A percentile compares a stretch with the other conserved stretches of the same genome.
These are phyloP conservation scores for Xylaria flabelliformis DNA, from an alignment of 495 filamentous ascomycete species.

Conservation along the genomic window DNA sequence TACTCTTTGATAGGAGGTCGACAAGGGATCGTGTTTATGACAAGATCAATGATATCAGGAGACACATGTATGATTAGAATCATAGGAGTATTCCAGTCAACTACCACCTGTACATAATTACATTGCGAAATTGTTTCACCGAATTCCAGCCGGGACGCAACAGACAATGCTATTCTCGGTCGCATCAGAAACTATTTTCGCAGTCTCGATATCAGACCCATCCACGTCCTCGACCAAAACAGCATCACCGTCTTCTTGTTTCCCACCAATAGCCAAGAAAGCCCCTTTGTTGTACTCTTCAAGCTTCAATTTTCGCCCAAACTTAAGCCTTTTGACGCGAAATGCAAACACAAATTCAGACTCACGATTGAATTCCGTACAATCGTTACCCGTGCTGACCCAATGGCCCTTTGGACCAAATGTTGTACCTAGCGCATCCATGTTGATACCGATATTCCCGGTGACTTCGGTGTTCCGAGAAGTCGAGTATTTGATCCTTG, in stretches of 20 bases:
- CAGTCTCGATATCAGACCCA: slow-evolving; percentile 2
- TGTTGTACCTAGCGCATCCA: not conserved
- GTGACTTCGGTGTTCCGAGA: not conserved
- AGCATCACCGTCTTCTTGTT: not conserved
- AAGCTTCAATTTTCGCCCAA: not conserved
- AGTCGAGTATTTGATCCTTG: not conserved
- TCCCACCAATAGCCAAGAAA: not conserved
- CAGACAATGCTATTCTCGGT: slow-evolving; percentile 7
- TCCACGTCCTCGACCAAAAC: slow-evolving; percentile 10
- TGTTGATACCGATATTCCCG: not conserved
- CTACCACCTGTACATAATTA: not conserved
- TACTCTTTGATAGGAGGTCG: slow-evolving; percentile 36
- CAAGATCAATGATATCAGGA: slow-evolving; percentile 18
- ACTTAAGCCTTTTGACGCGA: slow-evolving; percentile 4
- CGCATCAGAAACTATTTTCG: not conserved
- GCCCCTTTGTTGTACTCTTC: slow-evolving; percentile 7
- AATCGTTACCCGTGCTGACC: not conserved
- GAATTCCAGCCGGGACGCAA: not conserved
- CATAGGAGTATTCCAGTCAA: not conserved
- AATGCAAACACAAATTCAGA: slow-evolving; percentile 8
- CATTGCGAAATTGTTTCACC: not conserved
- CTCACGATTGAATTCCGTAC: not conserved
- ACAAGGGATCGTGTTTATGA: slow-evolving; percentile 39
- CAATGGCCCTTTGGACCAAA: not conserved
- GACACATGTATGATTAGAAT: slow-evolving; percentile 7